A percentile compares a stretch with the other conserved stretches of the same genome.
Conservation (phyloP, 1,139 yeast species). For the Candida tetrigidarum region DNA sequence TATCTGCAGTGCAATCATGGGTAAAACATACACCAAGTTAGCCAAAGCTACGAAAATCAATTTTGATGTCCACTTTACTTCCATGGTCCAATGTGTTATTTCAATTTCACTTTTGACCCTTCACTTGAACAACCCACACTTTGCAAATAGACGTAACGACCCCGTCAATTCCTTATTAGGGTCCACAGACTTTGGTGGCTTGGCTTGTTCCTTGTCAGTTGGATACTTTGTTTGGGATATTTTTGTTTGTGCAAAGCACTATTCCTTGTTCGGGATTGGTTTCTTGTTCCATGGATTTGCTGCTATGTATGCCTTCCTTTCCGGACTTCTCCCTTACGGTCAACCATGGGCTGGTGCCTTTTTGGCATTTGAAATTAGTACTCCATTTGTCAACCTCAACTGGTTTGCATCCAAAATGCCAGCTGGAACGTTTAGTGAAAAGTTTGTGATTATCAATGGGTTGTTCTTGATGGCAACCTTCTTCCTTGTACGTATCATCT, state of each 20-base stretch:
- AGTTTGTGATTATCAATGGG: slow-evolving; percentile 68
- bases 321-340: slow-evolving; percentile 52
- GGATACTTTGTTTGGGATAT: slow-evolving; percentile 97
- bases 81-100: slow-evolving; percentile 77
- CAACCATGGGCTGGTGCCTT: slow-evolving; percentile 85
- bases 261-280: slow-evolving; percentile 75
- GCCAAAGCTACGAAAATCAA: slow-evolving; percentile 57
- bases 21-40: slow-evolving; percentile 52
- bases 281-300: slow-evolving; percentile 87
- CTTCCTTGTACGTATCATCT: slow-evolving; percentile 76
- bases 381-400: slow-evolving; percentile 90
- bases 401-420: slow-evolving; percentile 88
- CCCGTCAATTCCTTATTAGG: slow-evolving; percentile 56
- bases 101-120: slow-evolving; percentile 62
- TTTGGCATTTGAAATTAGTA: slow-evolving; percentile 84
- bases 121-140: slow-evolving; percentile 55
- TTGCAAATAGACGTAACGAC: slow-evolving; percentile 48
- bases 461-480: slow-evolving; percentile 67
- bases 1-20: slow-evolving; percentile 35
- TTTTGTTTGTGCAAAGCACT: slow-evolving; percentile 62
- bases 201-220: slow-evolving; percentile 69
- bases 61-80: slow-evolving; percentile 87
- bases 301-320: slow-evolving; percentile 73
- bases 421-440: slow-evolving; percentile 53
- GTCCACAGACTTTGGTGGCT: slow-evolving; percentile 72